These are phyloP conservation scores for Narthecium ossifragum DNA, from an alignment of 106 monocot species.

Conservation along the genomic window DNA sequence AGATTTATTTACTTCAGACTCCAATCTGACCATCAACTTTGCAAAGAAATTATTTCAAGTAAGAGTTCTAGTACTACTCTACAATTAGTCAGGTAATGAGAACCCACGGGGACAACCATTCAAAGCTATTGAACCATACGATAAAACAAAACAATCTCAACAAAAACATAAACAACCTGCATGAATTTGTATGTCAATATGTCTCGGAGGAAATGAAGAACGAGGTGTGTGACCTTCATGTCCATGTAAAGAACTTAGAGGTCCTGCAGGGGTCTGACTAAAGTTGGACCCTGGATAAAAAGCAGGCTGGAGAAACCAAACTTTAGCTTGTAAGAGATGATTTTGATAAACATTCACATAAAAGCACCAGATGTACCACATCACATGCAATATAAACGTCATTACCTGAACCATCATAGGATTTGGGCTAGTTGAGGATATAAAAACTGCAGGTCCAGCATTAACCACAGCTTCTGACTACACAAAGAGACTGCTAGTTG, in stretches of 20 bases:
- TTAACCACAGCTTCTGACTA: slow-evolving; percentile 82
- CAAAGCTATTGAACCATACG: not conserved
- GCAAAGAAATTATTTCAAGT: slow-evolving; percentile 7
- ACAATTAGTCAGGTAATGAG: not conserved
- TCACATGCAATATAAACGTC: not conserved
- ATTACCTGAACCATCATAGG: slow-evolving; percentile 96
- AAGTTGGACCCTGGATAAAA: slow-evolving; percentile 42
- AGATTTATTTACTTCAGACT: too few species aligned
- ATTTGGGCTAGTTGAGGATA: slow-evolving; percentile 74
- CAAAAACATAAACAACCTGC: slow-evolving; percentile 30
- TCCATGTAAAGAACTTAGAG: slow-evolving; percentile 24
- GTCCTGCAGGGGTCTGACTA: slow-evolving; percentile 31
- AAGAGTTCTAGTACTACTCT: not conserved
- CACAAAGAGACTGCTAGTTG: slow-evolving; percentile 3
- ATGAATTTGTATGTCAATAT: slow-evolving; percentile 81
- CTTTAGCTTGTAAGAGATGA: slow-evolving; percentile 4
- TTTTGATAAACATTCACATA: too few species aligned
- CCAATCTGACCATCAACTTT: slow-evolving; percentile 30
- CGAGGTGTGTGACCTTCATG: slow-evolving; percentile 25
- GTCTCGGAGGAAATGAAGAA: slow-evolving; percentile 50
- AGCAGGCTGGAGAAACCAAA: slow-evolving; percentile 34
- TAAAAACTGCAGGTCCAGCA: slow-evolving; percentile 86
- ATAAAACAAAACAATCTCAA: slow-evolving; percentile 1
- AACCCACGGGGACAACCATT: too few species aligned
- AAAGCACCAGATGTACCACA: not conserved